A percentile compares a stretch with the other conserved stretches of the same genome.
Conservation (phyloP, 495 filamentous ascomycete species). For the Glonium stellatum region DNA sequence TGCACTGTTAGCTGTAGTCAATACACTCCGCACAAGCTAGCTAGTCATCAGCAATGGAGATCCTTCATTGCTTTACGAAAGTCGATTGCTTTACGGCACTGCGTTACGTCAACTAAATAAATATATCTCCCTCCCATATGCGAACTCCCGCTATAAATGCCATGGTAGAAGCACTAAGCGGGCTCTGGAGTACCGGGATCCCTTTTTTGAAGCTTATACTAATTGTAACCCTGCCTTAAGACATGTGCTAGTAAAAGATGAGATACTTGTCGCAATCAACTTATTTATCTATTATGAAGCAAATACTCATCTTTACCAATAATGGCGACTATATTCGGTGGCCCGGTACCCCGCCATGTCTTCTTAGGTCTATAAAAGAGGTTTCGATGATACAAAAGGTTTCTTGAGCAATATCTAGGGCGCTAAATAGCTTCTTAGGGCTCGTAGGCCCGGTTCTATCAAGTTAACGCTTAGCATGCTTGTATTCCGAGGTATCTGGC, state of each 20-base stretch:
- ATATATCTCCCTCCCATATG: conserved; percentile 1
- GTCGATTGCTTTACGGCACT: conserved; percentile 15
- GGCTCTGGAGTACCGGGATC: too few species aligned
- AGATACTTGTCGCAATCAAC: conserved; percentile 23
- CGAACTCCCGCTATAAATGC: too few species aligned
- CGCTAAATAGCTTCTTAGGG: conserved; percentile 9
- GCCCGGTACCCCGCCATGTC: conserved; percentile 1
- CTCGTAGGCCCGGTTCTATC: conserved; percentile 15
- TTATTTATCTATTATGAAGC: conserved; percentile 22
- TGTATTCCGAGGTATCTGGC: conserved; percentile 21
- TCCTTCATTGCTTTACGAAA: conserved; percentile 15
- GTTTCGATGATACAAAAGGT: conserved; percentile 13
- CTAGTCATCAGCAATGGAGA: conserved; percentile 15
- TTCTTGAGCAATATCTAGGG: conserved; percentile 26
- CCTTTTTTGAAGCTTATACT: too few species aligned
- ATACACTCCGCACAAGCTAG: conserved; percentile 19
- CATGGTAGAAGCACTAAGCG: too few species aligned
- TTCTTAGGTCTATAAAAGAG: conserved; percentile 21
- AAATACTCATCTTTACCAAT: background rate
- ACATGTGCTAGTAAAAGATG: too few species aligned
- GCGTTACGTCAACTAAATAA: conserved; percentile 15
- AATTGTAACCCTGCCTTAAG: too few species aligned
- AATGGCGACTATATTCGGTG: background rate
- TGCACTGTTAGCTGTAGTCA: conserved; percentile 11
- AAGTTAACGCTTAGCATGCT: conserved; percentile 4